These are phyloP conservation scores for Geosmithia putterillii DNA, from an alignment of 2,329 filamentous ascomycete species.

Conservation along the genomic window DNA sequence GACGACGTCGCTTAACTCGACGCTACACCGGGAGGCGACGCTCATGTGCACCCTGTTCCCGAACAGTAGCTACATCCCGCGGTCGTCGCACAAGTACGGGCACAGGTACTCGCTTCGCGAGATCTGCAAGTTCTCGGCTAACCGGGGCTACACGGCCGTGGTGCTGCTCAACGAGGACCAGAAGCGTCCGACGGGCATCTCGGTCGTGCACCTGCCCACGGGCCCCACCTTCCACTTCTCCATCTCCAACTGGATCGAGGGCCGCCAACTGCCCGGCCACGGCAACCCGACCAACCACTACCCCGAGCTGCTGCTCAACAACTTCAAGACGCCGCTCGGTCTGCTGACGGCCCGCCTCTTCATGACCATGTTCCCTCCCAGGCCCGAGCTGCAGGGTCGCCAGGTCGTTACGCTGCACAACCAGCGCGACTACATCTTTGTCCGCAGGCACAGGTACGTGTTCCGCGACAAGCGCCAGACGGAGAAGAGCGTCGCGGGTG, in stretches of 20 bases:
- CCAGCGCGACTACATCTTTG: conserved; percentile 91
- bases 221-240: conserved; percentile 91
- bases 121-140: conserved; percentile 74
- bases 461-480: conserved; percentile 80
- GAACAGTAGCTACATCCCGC: conserved; percentile 74
- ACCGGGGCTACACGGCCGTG: conserved; percentile 72
- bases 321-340: conserved; percentile 88
- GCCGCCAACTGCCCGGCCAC: conserved; percentile 78
- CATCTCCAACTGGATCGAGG: conserved; percentile 83
- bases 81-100: conserved; percentile 69
- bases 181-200: conserved; percentile 72
- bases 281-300: conserved; percentile 81
- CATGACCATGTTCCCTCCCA: conserved; percentile 45
- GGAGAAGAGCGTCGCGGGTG: conserved; percentile 74
- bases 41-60: conserved; percentile 75
- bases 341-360: conserved; percentile 79
- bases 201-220: conserved; percentile 69
- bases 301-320: conserved; percentile 83
- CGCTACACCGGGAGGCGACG: conserved; percentile 71
- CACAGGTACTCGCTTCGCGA: conserved; percentile 90
- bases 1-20: conserved; percentile 82
- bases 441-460: conserved; percentile 79
- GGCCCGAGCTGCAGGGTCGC: conserved; percentile 72
- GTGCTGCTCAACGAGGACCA: conserved; percentile 80
- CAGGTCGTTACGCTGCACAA: conserved; percentile 92